Conservation (phyloP, 495 filamentous ascomycete species). For the Aspergillus ostianus region DNA sequence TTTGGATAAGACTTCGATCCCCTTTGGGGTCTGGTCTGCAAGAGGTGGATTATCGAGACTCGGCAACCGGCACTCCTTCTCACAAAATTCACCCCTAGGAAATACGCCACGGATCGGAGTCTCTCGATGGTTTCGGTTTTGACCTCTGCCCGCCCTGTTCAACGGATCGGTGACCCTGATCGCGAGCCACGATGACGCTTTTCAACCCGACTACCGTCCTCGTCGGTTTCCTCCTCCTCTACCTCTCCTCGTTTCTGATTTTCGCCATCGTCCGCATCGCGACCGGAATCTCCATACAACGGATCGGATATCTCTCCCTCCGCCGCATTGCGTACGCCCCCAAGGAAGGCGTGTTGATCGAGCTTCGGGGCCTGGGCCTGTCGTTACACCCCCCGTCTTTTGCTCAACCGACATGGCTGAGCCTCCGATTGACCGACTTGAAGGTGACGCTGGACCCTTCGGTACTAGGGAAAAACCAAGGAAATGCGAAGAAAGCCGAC, state of each 20-base stretch:
- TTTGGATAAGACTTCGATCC: neutral
- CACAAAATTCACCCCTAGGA: conserved; percentile 16
- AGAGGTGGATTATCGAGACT: neutral
- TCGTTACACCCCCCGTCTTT: conserved; percentile 91
- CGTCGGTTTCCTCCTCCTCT: conserved; percentile 78
- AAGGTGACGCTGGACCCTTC: conserved; percentile 78
- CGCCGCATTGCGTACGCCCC: conserved; percentile 86
- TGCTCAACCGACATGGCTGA: conserved; percentile 95
- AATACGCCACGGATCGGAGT: neutral
- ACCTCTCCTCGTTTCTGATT: conserved; percentile 86
- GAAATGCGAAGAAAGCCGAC: conserved; percentile 24
- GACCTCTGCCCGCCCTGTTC: conserved; percentile 19
- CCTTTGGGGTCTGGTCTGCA: neutral
- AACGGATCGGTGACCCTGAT: conserved; percentile 42
- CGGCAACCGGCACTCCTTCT: conserved; percentile 6
- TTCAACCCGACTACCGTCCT: conserved; percentile 76
- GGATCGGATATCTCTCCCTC: conserved; percentile 87
- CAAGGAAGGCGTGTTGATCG: conserved; percentile 80
- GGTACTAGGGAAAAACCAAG: conserved; percentile 49
- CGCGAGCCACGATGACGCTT: conserved; percentile 53
- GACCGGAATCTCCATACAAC: conserved; percentile 94
- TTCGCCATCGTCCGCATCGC: conserved; percentile 91
- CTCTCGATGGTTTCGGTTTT: conserved; percentile 27
- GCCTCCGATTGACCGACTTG: conserved; percentile 79
- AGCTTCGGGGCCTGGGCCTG: conserved; percentile 84